Evolutionary conservation across 2,329 filamentous ascomycete genomes (phyloP), one percentile per base, ranked within the genome.

Genomic region (Sarocladium strictum): DNA sequence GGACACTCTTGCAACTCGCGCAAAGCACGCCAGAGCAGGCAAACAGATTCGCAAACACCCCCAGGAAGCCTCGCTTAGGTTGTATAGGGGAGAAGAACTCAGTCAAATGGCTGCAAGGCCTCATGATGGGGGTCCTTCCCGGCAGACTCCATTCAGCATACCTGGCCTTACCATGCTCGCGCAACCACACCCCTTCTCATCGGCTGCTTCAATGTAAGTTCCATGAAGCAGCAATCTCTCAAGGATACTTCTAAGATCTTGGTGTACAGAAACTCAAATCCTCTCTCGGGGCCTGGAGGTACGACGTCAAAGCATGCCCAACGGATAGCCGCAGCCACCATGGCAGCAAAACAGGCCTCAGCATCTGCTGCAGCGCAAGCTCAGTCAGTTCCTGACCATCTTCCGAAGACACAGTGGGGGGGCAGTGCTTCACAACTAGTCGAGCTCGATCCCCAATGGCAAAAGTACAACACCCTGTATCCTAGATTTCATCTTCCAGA

Each of bases 361-460:
- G 17, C 17, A 4, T n/a, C 29, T 3, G 21, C 5, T 6, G 12
- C 47, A 19, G 23, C 23, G n/a, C 7, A 51, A 7, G 40, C 19
- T 9, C 6, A 23, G 24, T 23, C 40, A 23, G 11, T 12, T 17
- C 7, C 40, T 26, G 37, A 7, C 37, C 14, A 40, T 10, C 4
- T 24, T 23, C 15, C 17, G 21, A 7, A 23, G n/a, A 6, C 35
- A 38, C 35, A 38, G 35, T 24, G 29, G n/a, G 43, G n/a, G 3
- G 43, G 27, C 10, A 51, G 33, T 11, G 27, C 47, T 4, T 3
- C 26, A 14, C 21, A 35, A 2, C 26, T 51, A 2, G 47, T 51
- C 27, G 47, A 51, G 29, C 17, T 21, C 11, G 47, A 51, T n/a
- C 27, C 47, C 35, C 47, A 51, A 51, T 51, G 47, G 47, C 26